Percentiles rank a stretch among this genome's conserved stretches.
phyloP scores from a whole-genome alignment of 345 rosid species.

The Pugionium dolabratum region DNA sequence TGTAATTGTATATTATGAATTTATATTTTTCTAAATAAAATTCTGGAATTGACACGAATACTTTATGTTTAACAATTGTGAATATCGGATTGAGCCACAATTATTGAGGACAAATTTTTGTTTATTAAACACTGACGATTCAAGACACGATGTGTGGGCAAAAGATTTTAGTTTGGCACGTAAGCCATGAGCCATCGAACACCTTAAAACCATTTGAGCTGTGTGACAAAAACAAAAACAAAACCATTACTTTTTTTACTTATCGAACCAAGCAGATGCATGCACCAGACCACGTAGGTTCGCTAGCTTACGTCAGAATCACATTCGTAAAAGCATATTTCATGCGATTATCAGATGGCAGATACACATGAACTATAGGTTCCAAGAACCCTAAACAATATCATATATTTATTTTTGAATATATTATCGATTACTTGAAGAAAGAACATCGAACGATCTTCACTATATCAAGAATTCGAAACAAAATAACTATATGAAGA shows the following conservation, averaged over 20 bases:
- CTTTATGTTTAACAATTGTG: neutral
- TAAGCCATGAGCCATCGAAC: no score
- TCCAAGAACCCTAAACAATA: neutral
- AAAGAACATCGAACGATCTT: neutral
- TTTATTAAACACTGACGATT: neutral
- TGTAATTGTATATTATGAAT: neutral
- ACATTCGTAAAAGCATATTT: neutral
- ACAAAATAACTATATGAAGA: no score
- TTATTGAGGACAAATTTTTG: neutral
- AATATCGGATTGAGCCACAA: neutral
- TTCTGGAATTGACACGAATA: neutral
- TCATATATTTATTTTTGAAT: neutral
- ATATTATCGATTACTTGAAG: no score
- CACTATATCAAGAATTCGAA: no score
- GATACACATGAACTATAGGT: neutral
- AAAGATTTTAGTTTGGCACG: neutral
- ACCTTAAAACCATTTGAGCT: no score
- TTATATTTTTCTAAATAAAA: neutral
- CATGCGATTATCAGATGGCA: neutral
- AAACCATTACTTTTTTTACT: no score
- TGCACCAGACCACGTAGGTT: constrained; percentile 12
- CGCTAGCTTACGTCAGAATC: neutral
- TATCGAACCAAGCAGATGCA: neutral
- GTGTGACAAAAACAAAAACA: no score
- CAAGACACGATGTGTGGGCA: neutral